Evolutionary conservation across 1,284 basidiomycete genomes (phyloP).

Genomic region (Phlebopus sp.): DNA sequence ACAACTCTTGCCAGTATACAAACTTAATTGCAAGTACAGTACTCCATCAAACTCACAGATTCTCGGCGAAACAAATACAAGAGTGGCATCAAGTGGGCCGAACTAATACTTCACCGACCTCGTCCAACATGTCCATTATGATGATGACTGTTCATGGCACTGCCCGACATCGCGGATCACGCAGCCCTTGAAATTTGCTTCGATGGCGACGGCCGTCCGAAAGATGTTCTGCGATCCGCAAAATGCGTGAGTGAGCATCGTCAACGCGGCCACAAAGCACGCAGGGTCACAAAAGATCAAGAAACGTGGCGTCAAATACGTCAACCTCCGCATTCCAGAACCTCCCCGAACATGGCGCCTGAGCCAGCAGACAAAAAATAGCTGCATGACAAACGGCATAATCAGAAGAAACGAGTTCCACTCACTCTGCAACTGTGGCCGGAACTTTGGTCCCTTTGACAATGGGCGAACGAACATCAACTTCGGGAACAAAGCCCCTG

Average conservation of each 20-base stretch:
- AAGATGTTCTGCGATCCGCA: slow-evolving; percentile 19
- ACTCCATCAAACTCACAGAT: no score
- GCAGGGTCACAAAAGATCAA: slow-evolving; percentile 16
- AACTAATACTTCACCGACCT: no score
- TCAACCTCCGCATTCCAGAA: slow-evolving; percentile 9
- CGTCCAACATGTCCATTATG: no score
- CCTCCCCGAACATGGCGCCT: slow-evolving; percentile 9
- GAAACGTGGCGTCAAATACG: slow-evolving; percentile 3
- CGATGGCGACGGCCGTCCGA: slow-evolving; percentile 29
- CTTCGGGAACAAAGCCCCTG: slow-evolving; percentile 11
- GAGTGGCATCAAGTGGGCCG: no score
- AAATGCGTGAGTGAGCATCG: slow-evolving; percentile 20
- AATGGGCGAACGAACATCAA: slow-evolving; percentile 30
- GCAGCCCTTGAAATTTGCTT: slow-evolving; percentile 3
- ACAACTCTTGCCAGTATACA: no score
- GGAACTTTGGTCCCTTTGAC: slow-evolving; percentile 23
- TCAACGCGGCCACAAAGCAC: slow-evolving; percentile 15
- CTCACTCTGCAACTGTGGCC: slow-evolving; percentile 20
- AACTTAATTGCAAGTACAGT: no score
- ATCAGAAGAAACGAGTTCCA: slow-evolving; percentile 3
- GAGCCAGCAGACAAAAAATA: slow-evolving; percentile 9
- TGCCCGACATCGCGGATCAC: slow-evolving; percentile 2
- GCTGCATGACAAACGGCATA: slow-evolving; percentile 6
- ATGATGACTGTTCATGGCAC: slow-evolving; percentile 2
- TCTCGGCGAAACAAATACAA: no score